Percentiles rank a stretch among this genome's conserved stretches.
Evolutionary conservation across 345 rosid species (phyloP).

Genomic region (Acer campestre): DNA sequence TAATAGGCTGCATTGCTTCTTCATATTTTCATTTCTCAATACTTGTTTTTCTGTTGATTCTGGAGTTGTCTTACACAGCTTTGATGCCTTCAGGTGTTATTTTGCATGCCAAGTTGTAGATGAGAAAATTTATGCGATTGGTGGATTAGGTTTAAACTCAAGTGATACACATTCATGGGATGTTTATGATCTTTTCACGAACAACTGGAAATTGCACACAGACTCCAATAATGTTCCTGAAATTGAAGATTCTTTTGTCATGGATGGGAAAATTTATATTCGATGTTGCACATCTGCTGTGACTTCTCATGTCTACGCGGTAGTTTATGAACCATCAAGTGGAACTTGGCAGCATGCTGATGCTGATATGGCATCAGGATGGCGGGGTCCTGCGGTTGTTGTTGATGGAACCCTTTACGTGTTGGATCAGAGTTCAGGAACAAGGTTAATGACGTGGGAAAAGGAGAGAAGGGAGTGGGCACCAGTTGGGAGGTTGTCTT

Average conservation of each 20-base stretch:
- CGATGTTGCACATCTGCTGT: slow-evolving; percentile 41
- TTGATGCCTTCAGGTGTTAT: slow-evolving; percentile 57
- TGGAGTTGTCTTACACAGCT: slow-evolving; percentile 4
- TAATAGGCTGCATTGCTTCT: not conserved
- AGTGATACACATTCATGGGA: slow-evolving; percentile 67
- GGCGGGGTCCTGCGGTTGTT: slow-evolving; percentile 80
- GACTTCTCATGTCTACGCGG: slow-evolving; percentile 38
- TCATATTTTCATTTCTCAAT: not conserved
- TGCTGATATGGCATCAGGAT: slow-evolving; percentile 66
- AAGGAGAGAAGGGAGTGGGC: slow-evolving; percentile 63
- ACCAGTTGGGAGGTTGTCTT: slow-evolving; percentile 65
- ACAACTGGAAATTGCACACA: slow-evolving; percentile 43
- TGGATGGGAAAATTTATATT: slow-evolving; percentile 67
- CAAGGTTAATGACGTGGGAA: slow-evolving; percentile 69
- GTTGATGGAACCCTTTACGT: slow-evolving; percentile 67
- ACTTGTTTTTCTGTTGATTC: slow-evolving; percentile 1
- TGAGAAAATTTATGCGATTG: slow-evolving; percentile 67
- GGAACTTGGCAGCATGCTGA: slow-evolving; percentile 67
- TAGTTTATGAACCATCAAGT: slow-evolving; percentile 48
- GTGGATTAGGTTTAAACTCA: slow-evolving; percentile 56
- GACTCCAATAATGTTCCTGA: slow-evolving; percentile 49
- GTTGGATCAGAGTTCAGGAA: slow-evolving; percentile 74
- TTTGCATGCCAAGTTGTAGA: slow-evolving; percentile 69
- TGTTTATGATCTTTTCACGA: slow-evolving; percentile 51
- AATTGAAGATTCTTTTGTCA: slow-evolving; percentile 65